phyloP scores from a whole-genome alignment of 139 green algal species.

The Monoraphidium neglectum region DNA sequence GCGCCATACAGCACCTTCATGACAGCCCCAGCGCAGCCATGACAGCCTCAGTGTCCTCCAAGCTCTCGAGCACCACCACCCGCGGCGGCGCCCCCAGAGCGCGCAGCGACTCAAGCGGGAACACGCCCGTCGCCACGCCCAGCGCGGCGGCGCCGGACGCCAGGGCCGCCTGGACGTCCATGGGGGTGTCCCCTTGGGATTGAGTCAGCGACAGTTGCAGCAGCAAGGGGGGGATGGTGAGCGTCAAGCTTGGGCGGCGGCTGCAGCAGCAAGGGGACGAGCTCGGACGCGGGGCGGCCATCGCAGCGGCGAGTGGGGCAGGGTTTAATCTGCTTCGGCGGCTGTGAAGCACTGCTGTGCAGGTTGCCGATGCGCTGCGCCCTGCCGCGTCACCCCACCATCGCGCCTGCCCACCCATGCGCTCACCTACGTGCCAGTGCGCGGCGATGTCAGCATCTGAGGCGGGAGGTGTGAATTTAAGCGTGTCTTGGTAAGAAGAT shows the following conservation, averaged over 20 bases:
- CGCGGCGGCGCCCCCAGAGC: constrained; percentile 5
- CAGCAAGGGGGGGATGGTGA: constrained; percentile 63
- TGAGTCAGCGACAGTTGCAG: constrained; percentile 16
- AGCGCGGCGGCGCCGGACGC: constrained; percentile 61
- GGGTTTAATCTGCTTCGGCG: neutral
- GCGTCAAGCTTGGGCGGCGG: too few species aligned
- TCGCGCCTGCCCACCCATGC: neutral
- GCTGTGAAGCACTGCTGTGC: neutral
- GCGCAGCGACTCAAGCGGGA: constrained; percentile 53
- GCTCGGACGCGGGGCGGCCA: too few species aligned
- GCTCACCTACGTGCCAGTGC: constrained; percentile 14
- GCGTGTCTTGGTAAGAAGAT: neutral
- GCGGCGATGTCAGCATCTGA: constrained; percentile 6
- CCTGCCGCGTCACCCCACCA: neutral
- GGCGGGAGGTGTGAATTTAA: neutral
- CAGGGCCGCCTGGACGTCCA: constrained; percentile 82
- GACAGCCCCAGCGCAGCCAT: constrained; percentile 7
- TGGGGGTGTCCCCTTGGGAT: constrained; percentile 69
- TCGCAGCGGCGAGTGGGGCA: neutral
- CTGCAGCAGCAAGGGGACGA: too few species aligned
- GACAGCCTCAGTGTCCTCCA: constrained; percentile 27
- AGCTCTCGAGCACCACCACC: constrained; percentile 35
- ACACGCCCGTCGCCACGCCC: constrained; percentile 82
- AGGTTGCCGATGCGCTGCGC: too few species aligned
- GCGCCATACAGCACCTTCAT: too few species aligned